Conservation (phyloP, 805 yeast species). For the Tetrapisispora arboricola region DNA sequence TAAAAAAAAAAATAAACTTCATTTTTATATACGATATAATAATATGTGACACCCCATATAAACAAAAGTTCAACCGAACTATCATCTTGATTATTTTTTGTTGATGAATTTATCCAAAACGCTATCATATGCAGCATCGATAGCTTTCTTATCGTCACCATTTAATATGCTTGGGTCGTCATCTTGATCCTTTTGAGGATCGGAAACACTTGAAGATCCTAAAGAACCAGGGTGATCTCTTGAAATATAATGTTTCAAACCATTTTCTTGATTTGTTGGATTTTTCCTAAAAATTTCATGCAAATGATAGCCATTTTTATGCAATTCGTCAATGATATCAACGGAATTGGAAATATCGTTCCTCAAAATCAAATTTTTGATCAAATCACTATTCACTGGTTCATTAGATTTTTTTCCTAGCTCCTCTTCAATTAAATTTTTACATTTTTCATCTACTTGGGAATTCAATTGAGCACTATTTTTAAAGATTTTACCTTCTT, state of each 20-base stretch:
- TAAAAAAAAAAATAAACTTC: no score
- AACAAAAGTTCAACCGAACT: no score
- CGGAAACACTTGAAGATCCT: neutral
- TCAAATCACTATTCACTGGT: slow-evolving; percentile 28
- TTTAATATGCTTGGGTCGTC: slow-evolving; percentile 5
- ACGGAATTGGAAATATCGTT: slow-evolving; percentile 33
- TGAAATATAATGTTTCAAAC: neutral
- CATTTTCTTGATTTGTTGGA: neutral
- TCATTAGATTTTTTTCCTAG: slow-evolving; percentile 14
- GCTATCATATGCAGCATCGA: slow-evolving; percentile 33
- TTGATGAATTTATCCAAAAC: slow-evolving; percentile 31
- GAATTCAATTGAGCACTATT: slow-evolving; percentile 11
- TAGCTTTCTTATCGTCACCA: slow-evolving; percentile 5
- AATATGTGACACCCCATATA: no score
- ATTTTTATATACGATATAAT: no score
- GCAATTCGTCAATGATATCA: slow-evolving; percentile 31
- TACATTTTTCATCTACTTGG: slow-evolving; percentile 6
- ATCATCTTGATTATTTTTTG: no score
- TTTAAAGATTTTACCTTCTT: slow-evolving; percentile 16
- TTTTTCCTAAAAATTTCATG: slow-evolving; percentile 28
- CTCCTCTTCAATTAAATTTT: neutral
- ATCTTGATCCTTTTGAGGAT: neutral
- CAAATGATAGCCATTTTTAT: slow-evolving; percentile 33
- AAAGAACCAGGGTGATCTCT: neutral
- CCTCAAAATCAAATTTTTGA: slow-evolving; percentile 29